These are phyloP conservation scores for Tulasnella sp. DNA, from an alignment of 768 basidiomycete species.

Conservation along the genomic window DNA sequence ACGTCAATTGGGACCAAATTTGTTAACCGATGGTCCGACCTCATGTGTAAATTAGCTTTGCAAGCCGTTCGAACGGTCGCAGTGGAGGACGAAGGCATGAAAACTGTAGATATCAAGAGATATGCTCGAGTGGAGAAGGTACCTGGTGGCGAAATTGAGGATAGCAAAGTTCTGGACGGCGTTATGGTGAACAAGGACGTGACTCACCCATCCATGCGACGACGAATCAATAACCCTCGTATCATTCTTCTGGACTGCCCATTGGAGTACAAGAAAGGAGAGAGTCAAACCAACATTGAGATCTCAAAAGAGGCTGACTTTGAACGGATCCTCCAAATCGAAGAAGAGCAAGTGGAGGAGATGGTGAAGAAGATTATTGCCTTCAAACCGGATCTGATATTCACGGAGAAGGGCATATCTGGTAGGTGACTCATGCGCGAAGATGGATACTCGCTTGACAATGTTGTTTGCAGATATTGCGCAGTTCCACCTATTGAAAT, in stretches of 20 bases:
- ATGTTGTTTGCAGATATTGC: conserved; percentile 54
- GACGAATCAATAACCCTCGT: conserved; percentile 78
- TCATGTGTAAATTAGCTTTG: conserved; percentile 92
- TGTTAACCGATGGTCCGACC: conserved; percentile 87
- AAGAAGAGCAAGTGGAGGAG: conserved; percentile 90
- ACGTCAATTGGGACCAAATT: conserved; percentile 98
- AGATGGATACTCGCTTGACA: not conserved
- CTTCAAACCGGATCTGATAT: conserved; percentile 87
- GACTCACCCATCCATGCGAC: conserved; percentile 91
- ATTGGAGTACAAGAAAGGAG: conserved; percentile 97
- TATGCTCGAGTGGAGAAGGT: conserved; percentile 97
- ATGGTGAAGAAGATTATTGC: conserved; percentile 77
- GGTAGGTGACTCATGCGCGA: conserved; percentile 34
- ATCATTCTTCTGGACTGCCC: conserved; percentile 89
- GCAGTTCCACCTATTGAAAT: conserved; percentile 76
- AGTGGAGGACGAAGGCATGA: conserved; percentile 48
- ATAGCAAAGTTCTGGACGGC: conserved; percentile 72
- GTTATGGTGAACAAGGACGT: conserved; percentile 99
- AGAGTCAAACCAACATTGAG: conserved; percentile 97
- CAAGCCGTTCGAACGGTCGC: conserved; percentile 86
- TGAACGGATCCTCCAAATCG: conserved; percentile 81
- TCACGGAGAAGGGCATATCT: conserved; percentile 96
- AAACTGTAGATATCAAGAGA: conserved; percentile 94
- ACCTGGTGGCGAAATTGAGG: conserved; percentile 94
- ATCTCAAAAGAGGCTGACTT: conserved; percentile 90